Evolutionary conservation across 2,329 filamentous ascomycete genomes (phyloP).

Genomic region (Annulohypoxylon truncatum): DNA sequence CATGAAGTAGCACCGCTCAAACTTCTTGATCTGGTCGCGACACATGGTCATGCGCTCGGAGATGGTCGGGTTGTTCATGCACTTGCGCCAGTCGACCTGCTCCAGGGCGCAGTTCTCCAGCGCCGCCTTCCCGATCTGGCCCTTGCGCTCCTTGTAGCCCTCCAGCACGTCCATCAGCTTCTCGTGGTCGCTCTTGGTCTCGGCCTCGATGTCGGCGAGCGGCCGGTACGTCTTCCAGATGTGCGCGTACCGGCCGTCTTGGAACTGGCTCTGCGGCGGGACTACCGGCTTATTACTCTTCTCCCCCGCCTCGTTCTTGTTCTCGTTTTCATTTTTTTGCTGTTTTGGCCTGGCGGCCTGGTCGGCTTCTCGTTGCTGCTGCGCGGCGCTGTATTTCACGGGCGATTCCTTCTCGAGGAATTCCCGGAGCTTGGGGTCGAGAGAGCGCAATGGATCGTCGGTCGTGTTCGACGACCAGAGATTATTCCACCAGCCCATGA

Average conservation of each 20-base stretch:
- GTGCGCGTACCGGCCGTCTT: constrained; percentile 77
- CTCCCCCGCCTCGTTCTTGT: constrained; percentile 18
- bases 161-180: constrained; percentile 83
- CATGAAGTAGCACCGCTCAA: constrained; percentile 89
- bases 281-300: constrained; percentile 48
- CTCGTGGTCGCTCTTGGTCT: constrained; percentile 80
- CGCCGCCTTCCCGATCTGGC: constrained; percentile 80
- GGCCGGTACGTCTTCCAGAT: constrained; percentile 93
- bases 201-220: constrained; percentile 74
- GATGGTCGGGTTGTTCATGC: constrained; percentile 79
- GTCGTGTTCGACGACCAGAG: constrained; percentile 62
- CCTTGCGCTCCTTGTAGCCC: constrained; percentile 84
- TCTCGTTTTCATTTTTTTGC: constrained; percentile 11
- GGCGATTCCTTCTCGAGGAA: constrained; percentile 88
- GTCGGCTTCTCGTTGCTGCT: constrained; percentile 32
- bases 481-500: constrained; percentile 70
- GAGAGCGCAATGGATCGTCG: constrained; percentile 75
- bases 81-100: constrained; percentile 84
- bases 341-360: constrained; percentile 12
- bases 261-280: constrained; percentile 65
- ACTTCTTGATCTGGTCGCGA: constrained; percentile 76
- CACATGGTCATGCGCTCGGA: constrained; percentile 82
- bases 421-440: constrained; percentile 85
- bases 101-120: constrained; percentile 94
- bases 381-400: constrained; percentile 67